Base-by-base conservation (phyloP, 1,284 basidiomycete species). In the Microbotryomycetes sp. region DNA sequence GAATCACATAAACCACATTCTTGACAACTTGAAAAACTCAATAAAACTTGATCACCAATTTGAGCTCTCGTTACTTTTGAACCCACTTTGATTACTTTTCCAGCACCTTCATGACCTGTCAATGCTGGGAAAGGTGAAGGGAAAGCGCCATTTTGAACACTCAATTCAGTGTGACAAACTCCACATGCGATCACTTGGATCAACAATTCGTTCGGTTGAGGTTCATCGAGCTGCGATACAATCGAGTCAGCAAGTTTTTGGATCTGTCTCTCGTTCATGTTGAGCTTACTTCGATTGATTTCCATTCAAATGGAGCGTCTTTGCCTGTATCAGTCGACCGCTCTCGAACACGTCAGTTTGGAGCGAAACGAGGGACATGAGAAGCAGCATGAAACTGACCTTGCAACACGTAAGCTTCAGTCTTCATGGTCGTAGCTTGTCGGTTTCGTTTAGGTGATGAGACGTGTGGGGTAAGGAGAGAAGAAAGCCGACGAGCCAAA, bases 31-130 rank as follows among this genome's bases (percentile, higher is more conserved):
- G 36, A 42, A 42, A 42, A 42, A 19, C 36, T 42, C 36, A 42
- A 19, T 12, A 42, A 19, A 9, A 42, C 36, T 42, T 42, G 12
- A 19, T 42, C 36, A 16, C 62, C 65, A 2, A 28, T 2, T 31
- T 54, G 12, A 48, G 64, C 56, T 28, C 52, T 28, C 14, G 29
- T 47, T 36, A 66, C 68, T 9, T 49, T 49, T 25, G 47, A 48
- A 4, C 68, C 68, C 22, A 64, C 54, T 12, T 45, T n/a, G n/a
- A 62, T 16, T 25, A 70, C 62, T 2, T 19, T 29, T 7, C 68
- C 68, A 14, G 58, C 25, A 31, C 68, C 68, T 50, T 70, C 68
- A 46, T 63, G 64, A 0, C 67, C 68, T n/a, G 59, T 42, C 54
- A 23, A 62, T 56, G 36, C 49, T 51, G 15, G 68, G 68, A 42